Percentiles rank a stretch among this genome's conserved stretches.
phyloP scores from a whole-genome alignment of 1,284 basidiomycete genomes.

The Ustilago shanxiensis region DNA sequence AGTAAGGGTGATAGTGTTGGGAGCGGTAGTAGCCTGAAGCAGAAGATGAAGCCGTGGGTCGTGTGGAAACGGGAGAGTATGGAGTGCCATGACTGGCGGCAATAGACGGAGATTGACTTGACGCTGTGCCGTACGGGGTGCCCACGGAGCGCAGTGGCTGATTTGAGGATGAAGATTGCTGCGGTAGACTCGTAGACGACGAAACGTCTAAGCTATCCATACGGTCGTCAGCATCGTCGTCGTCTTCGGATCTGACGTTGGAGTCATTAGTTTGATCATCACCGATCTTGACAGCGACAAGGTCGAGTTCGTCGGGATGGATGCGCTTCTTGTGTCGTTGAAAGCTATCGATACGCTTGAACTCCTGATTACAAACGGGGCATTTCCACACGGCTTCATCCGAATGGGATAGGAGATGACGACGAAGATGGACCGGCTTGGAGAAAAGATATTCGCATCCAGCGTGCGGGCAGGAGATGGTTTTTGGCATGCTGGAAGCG shows the following conservation, averaged over 20 bases:
- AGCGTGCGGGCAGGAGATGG: constrained; percentile 45
- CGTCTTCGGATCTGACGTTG: constrained; percentile 20
- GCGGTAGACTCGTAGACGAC: background rate
- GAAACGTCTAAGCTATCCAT: constrained; percentile 15
- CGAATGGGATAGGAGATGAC: constrained; percentile 49
- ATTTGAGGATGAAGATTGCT: background rate
- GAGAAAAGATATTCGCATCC: constrained; percentile 48
- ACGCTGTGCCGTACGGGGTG: background rate
- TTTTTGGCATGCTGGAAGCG: constrained; percentile 39
- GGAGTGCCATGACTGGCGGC: constrained; percentile 1
- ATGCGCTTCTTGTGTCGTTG: constrained; percentile 54
- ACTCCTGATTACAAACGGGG: constrained; percentile 43
- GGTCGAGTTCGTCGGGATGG: constrained; percentile 34
- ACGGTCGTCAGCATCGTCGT: constrained; percentile 25
- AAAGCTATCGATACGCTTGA: constrained; percentile 56
- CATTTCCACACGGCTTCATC: constrained; percentile 42
- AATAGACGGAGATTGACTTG: constrained; percentile 8
- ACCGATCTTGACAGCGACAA: constrained; percentile 33
- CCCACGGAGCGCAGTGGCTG: background rate
- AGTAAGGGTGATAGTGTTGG: constrained; percentile 35
- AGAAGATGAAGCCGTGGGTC: constrained; percentile 6
- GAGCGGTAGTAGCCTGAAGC: constrained; percentile 16
- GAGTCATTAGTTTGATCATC: background rate
- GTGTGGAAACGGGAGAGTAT: constrained; percentile 5
- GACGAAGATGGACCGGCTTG: constrained; percentile 50